These are phyloP conservation scores for Periglandula ipomoeae DNA, from an alignment of 2,329 filamentous ascomycete genomes.

Conservation along the genomic window DNA sequence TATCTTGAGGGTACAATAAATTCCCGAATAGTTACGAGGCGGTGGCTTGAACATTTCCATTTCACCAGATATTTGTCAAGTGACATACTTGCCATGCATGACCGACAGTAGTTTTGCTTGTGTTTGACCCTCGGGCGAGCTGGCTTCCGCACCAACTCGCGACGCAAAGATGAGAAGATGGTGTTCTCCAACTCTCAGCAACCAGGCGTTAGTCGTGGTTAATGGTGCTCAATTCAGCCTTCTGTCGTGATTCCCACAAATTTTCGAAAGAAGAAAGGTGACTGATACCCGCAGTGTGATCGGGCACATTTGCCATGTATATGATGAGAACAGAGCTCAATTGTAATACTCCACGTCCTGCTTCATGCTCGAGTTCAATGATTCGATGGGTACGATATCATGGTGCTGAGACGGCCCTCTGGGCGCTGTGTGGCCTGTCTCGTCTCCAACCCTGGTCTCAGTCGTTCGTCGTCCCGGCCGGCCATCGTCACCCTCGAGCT, in stretches of 20 bases:
- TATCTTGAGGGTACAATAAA: too few relatives aligned
- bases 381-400: neutral
- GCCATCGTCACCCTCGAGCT: neutral
- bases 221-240: neutral
- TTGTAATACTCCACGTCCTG: neutral
- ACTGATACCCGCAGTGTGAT: neutral
- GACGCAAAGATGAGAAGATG: conserved; percentile 1
- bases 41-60: too few relatives aligned
- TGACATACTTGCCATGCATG: neutral
- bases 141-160: neutral
- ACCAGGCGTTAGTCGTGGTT: too few relatives aligned
- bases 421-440: neutral
- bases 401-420: neutral
- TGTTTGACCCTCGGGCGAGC: neutral
- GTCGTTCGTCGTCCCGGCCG: neutral
- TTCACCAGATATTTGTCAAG: too few relatives aligned
- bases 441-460: neutral
- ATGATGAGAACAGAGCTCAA: neutral
- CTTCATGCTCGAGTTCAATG: neutral
- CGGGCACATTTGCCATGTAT: neutral
- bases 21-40: too few relatives aligned
- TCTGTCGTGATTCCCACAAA: neutral
- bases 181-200: neutral
- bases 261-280: neutral
- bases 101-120: neutral